Evolutionary conservation across 23 red algal species (phyloP), one percentile per base, ranked within the genome.

Genomic region (Gracilaria gracilis): DNA sequence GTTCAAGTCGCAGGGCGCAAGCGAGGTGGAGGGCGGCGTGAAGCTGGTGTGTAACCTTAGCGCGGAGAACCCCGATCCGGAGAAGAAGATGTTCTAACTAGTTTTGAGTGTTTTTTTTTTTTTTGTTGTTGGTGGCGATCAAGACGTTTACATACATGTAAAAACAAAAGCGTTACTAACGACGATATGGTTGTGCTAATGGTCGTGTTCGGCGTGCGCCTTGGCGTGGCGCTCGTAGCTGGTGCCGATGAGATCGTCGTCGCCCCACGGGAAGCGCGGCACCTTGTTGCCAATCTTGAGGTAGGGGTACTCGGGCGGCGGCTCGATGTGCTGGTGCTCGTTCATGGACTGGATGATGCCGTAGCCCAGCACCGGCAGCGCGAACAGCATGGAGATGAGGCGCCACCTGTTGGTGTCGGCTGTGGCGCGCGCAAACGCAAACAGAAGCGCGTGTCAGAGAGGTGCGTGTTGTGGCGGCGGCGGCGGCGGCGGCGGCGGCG

Each of bases 171-270:
- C 61, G 61, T 65, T 65, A 65, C 61, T 65, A 65, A 65, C 61
- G 24, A 65, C 27, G 25, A 6, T 58, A 12, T n/a, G 6, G 54
- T 58, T 58, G 54, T 28, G 17, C 69, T 75, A 75, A 36, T 75
- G 69, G 7, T 79, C 72, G 16, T 80, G 25, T 17, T 61, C 34
- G 31, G 13, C 86, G 61, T 79, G 86, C 49, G 69, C 72, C 21
- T 79, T 89, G 1, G 86, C 86, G 57, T 89, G 86, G 23, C 72
- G 69, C 35, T 89, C 86, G 86, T 89, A 79, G 86, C 69, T 89
- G 19, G 86, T 89, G 55, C 86, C 86, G 86, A 89, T 89, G 69
- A 89, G 86, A 25, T 89, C 86, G 36, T 89, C 86, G n/a, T 89
- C 86, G 9, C 86, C 86, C 86, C 86, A 89, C 40, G 86, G 86